A percentile compares a stretch with the other conserved stretches of the same genome.
Evolutionary conservation across 257 asterid species (phyloP).

Genomic region (Echium plantagineum): DNA sequence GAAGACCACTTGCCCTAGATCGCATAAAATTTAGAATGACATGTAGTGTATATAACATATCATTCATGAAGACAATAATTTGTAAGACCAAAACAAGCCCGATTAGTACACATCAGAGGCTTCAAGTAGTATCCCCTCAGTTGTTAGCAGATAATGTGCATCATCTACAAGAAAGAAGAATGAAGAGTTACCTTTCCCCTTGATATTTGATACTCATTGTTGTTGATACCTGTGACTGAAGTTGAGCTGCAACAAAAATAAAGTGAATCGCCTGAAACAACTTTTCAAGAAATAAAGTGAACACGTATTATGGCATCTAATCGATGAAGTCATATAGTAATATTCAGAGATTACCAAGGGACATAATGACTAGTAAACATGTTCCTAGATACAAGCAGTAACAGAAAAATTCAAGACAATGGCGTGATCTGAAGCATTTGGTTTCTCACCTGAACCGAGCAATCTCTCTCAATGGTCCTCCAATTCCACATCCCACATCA

Average conservation of each 20-base stretch:
- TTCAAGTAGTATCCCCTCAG: neutral
- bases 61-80: neutral
- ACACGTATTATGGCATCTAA: neutral
- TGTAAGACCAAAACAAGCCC: neutral
- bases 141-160: neutral
- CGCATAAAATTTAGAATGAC: neutral
- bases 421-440: neutral
- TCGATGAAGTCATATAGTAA: neutral
- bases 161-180: constrained; percentile 3
- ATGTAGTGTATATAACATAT: neutral
- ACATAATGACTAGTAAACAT: neutral
- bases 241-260: constrained; percentile 52
- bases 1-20: neutral
- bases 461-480: constrained; percentile 94
- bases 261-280: constrained; percentile 5
- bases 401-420: constrained; percentile 2
- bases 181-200: constrained; percentile 62
- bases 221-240: constrained; percentile 87
- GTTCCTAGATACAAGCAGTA: neutral
- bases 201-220: constrained; percentile 89
- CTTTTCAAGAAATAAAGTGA: constrained; percentile 2
- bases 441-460: constrained; percentile 70
- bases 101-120: neutral
- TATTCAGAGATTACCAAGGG: neutral
- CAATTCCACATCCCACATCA: constrained; percentile 99